Conservation (phyloP, 2,329 filamentous ascomycete genomes). For the Aspergillus quadrilineatus region DNA sequence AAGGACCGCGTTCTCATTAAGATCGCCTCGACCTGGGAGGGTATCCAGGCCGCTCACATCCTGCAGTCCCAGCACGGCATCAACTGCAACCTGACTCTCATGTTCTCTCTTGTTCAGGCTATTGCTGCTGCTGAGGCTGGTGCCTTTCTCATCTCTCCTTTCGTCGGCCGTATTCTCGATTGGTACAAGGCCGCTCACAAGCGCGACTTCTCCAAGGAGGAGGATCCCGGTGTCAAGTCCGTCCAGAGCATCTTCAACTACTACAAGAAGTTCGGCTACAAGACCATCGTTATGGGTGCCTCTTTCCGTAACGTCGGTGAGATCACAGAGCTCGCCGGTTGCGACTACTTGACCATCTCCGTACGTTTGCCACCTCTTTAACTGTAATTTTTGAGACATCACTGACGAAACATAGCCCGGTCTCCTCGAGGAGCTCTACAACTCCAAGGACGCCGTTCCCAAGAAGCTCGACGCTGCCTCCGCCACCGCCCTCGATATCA, state of each 20-base stretch:
- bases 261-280: constrained; percentile 99
- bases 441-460: constrained; percentile 76
- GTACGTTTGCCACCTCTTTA: constrained; percentile 52
- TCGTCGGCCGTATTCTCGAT: constrained; percentile 98
- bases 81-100: constrained; percentile 98
- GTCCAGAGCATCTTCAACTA: constrained; percentile 98
- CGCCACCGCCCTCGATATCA: constrained; percentile 68
- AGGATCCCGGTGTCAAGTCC: constrained; percentile 94
- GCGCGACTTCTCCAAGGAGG: constrained; percentile 85
- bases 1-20: constrained; percentile 98
- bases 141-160: constrained; percentile 97
- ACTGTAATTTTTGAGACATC: not conserved
- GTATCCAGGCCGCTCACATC: constrained; percentile 97
- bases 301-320: constrained; percentile 96
- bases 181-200: constrained; percentile 97
- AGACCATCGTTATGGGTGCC: constrained; percentile 99
- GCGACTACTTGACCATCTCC: constrained; percentile 98
- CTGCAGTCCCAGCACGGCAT: constrained; percentile 93
- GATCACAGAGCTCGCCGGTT: constrained; percentile 97
- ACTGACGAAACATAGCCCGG: constrained; percentile 62
- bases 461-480: constrained; percentile 81
- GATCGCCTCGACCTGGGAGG: constrained; percentile 98
- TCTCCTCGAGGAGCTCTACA: constrained; percentile 90
- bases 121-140: constrained; percentile 93
- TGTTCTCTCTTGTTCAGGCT: constrained; percentile 95